A percentile compares a stretch with the other conserved stretches of the same genome.
phyloP scores from a whole-genome alignment of 345 rosid species.

The Eucalyptus pauciflora region DNA sequence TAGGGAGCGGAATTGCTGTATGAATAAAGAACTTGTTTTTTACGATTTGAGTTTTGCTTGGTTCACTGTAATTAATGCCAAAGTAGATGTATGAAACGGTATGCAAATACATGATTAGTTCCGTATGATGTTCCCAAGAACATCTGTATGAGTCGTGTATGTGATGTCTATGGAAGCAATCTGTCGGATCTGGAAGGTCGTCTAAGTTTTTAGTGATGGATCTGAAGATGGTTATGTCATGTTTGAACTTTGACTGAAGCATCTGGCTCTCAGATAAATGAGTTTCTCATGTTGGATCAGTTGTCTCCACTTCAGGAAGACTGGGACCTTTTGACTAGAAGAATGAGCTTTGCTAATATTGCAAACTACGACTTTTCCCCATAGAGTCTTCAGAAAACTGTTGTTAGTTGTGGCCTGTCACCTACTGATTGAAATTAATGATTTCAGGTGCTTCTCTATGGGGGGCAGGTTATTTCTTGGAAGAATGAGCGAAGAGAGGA shows the following conservation, averaged over 20 bases:
- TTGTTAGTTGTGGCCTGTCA: background rate
- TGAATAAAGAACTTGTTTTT: background rate
- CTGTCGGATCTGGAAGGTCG: background rate
- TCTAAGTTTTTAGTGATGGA: background rate
- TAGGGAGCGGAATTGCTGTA: background rate
- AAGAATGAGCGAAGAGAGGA: conserved; percentile 84
- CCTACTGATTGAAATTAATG: background rate
- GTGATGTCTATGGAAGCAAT: background rate
- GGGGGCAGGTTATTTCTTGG: conserved; percentile 96
- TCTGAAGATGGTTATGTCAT: background rate
- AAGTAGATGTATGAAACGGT: background rate
- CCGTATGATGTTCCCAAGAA: background rate
- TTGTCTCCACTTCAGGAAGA: background rate
- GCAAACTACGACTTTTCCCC: background rate
- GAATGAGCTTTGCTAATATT: background rate
- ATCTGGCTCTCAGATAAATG: background rate
- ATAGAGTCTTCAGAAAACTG: background rate
- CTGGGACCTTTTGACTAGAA: background rate
- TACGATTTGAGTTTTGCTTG: background rate
- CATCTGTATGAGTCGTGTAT: background rate
- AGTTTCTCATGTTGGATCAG: background rate
- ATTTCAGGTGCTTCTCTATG: conserved; percentile 77
- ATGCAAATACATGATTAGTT: background rate
- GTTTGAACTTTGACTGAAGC: background rate
- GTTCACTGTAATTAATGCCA: background rate